These are phyloP conservation scores for Luffa acutangula DNA, from an alignment of 306 rosid genomes.

Conservation along the genomic window DNA sequence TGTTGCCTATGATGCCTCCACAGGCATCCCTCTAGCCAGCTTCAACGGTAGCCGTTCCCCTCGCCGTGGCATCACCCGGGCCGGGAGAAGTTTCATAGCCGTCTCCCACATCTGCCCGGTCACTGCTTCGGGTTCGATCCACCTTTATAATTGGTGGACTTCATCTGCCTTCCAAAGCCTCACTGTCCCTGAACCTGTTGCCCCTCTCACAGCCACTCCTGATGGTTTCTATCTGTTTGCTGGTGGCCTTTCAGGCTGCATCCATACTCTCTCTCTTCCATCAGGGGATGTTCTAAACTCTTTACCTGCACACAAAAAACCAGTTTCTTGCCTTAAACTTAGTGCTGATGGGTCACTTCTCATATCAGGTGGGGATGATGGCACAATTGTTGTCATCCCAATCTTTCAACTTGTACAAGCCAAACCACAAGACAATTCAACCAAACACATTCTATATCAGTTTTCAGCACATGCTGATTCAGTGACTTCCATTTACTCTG, in stretches of 20 bases:
- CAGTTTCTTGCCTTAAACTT: conserved; percentile 40
- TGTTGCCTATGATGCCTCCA: conserved; percentile 35
- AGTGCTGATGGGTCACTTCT: conserved; percentile 52
- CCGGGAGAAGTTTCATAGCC: conserved; percentile 25
- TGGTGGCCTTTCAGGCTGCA: conserved; percentile 55
- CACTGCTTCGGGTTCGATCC: conserved; percentile 47
- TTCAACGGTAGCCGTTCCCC: conserved; percentile 46
- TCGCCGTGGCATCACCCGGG: conserved; percentile 28
- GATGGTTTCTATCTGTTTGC: conserved; percentile 47
- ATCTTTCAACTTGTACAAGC: conserved; percentile 34
- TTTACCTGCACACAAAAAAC: conserved; percentile 24
- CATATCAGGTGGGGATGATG: conserved; percentile 64
- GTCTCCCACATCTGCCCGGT: conserved; percentile 44
- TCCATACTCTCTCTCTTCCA: conserved; percentile 34
- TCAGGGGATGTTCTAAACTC: conserved; percentile 41
- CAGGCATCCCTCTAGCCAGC: conserved; percentile 19
- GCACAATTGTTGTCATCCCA: conserved; percentile 39
- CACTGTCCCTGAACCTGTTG: conserved; percentile 47
- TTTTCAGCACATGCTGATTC: conserved; percentile 49
- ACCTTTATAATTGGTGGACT: conserved; percentile 54
- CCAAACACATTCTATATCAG: conserved; percentile 18
- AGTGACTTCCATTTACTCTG: conserved; percentile 30
- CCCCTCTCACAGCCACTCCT: conserved; percentile 37
- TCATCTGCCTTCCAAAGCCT: conserved; percentile 30
- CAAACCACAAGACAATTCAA: neutral